These are phyloP conservation scores for Verruconis gallopava DNA, from an alignment of 2,329 filamentous ascomycete species.

Conservation along the genomic window DNA sequence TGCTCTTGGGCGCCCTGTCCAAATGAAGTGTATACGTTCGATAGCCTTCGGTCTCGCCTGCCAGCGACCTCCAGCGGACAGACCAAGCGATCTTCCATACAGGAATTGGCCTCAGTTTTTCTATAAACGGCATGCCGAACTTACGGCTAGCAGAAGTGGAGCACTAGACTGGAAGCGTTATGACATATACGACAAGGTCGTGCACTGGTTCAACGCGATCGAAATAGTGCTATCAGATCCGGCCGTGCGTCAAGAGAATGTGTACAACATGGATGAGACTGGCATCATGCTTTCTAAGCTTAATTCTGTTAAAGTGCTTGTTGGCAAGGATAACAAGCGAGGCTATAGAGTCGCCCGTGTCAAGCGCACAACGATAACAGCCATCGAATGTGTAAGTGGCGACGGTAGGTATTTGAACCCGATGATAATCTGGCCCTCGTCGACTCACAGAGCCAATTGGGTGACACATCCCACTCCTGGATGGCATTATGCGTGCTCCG, in stretches of 20 bases:
- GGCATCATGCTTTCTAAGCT: conserved; percentile 15
- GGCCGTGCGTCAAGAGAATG: conserved; percentile 14
- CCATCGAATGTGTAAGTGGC: conserved; percentile 14
- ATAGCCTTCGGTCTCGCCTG: conserved; percentile 5
- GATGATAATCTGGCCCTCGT: conserved; percentile 15
- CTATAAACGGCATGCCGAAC: conserved; percentile 8
- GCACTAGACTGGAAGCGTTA: conserved; percentile 11
- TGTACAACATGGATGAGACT: no score
- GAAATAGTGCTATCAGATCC: conserved; percentile 12
- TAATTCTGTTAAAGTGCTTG: conserved; percentile 14
- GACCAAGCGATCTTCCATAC: conserved; percentile 12
- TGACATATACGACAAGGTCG: conserved; percentile 15
- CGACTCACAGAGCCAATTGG: conserved; percentile 14
- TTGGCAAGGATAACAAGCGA: conserved; percentile 14
- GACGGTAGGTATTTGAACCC: conserved; percentile 15
- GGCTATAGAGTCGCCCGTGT: conserved; percentile 14
- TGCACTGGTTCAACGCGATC: conserved; percentile 17
- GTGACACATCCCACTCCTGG: conserved; percentile 9
- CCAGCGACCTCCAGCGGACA: conserved; percentile 10
- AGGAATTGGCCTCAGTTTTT: conserved; percentile 9
- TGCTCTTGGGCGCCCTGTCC: conserved; percentile 11
- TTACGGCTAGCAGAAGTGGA: conserved; percentile 3
- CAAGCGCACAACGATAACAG: conserved; percentile 16
- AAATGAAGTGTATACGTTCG: conserved; percentile 13
- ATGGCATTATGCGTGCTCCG: conserved; percentile 11